Conservation (phyloP, 352 stramenopile genomes). For the Thalassiosira mediterranea region DNA sequence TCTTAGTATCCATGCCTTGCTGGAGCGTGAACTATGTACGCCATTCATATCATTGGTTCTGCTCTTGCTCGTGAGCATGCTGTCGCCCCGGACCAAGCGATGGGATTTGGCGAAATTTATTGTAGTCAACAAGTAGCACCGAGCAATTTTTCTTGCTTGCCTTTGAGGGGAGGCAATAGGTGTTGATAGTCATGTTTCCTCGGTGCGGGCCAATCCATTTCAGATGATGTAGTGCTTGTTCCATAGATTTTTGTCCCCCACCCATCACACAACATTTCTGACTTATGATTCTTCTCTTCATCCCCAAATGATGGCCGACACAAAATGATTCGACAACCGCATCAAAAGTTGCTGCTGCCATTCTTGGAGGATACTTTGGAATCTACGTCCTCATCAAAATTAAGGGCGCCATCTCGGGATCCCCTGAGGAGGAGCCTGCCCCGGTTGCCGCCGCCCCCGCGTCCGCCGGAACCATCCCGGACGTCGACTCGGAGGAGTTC, state of each 20-base stretch:
- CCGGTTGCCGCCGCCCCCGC: constrained; percentile 24
- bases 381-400: constrained; percentile 71
- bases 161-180: too few relatives aligned
- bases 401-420: constrained; percentile 41
- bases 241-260: constrained; percentile 11
- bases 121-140: too few relatives aligned
- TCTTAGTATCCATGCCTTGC: too few relatives aligned
- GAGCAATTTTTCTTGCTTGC: too few relatives aligned
- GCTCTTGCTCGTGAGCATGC: too few relatives aligned
- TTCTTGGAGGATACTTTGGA: constrained; percentile 70
- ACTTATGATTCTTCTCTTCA: constrained; percentile 10
- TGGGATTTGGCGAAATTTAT: too few relatives aligned
- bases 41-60: too few relatives aligned
- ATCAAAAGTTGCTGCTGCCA: constrained; percentile 68
- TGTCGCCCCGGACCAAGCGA: too few relatives aligned
- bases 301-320: constrained; percentile 6
- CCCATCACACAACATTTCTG: not conserved
- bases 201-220: too few relatives aligned
- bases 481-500: constrained; percentile 76
- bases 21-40: too few relatives aligned
- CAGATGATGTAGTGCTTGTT: not conserved
- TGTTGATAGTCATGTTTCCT: too few relatives aligned
- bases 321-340: constrained; percentile 6
- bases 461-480: constrained; percentile 47
- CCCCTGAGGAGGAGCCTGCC: constrained; percentile 29